These are phyloP conservation scores for Coemansia sp. DNA, from an alignment of 192 early-diverging fungal species.

Conservation along the genomic window DNA sequence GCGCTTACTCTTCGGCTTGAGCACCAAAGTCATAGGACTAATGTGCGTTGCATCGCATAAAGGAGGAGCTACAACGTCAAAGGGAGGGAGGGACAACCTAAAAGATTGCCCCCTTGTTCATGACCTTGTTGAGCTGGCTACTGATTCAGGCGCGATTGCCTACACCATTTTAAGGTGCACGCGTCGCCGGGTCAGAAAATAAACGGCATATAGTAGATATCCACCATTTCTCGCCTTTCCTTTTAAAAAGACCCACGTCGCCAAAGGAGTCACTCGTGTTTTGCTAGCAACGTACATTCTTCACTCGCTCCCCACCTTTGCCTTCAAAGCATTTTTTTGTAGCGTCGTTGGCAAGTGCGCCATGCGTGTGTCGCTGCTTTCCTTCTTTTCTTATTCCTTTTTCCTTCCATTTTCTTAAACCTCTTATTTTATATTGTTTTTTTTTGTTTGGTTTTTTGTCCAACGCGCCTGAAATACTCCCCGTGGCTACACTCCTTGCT, in stretches of 20 bases:
- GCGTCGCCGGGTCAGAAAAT: background rate
- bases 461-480: background rate
- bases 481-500: background rate
- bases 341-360: no score
- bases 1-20: background rate
- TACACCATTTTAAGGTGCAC: background rate
- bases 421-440: background rate
- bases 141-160: background rate
- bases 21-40: background rate
- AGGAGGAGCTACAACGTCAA: background rate
- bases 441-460: background rate
- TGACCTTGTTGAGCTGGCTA: background rate
- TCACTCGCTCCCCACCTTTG: background rate
- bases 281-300: background rate
- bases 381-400: background rate
- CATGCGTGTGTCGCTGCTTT: background rate
- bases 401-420: background rate
- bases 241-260: background rate
- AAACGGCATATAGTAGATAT: background rate
- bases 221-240: background rate
- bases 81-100: background rate
- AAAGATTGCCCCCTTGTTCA: background rate
- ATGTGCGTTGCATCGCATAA: background rate
- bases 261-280: background rate
- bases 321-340: background rate